Evolutionary conservation across 2,329 filamentous ascomycete species (phyloP).

Genomic region (Pseudocercospora eumusae): DNA sequence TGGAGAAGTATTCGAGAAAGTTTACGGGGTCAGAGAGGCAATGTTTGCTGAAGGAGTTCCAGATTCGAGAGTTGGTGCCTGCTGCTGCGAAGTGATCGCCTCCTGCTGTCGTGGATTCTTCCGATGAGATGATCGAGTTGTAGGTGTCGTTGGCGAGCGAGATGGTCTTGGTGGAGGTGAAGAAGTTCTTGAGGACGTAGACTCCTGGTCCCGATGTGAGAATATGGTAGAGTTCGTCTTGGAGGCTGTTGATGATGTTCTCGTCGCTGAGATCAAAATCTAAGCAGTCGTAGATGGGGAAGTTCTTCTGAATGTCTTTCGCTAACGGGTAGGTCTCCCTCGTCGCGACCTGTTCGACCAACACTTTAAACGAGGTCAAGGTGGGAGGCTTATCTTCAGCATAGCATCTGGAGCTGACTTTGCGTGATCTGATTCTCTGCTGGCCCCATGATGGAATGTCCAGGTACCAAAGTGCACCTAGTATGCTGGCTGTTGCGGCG

Average conservation of each 20-base stretch:
- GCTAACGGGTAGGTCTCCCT: constrained; percentile 53
- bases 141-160: constrained; percentile 53
- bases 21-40: constrained; percentile 53
- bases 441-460: constrained; percentile 29
- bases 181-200: constrained; percentile 59
- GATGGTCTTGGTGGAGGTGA: constrained; percentile 48
- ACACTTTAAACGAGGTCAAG: constrained; percentile 29
- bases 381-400: constrained; percentile 23
- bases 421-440: constrained; percentile 27
- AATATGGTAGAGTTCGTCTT: constrained; percentile 63
- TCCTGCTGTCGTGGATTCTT: constrained; percentile 44
- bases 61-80: constrained; percentile 62
- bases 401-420: constrained; percentile 29
- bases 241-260: constrained; percentile 45
- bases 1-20: constrained; percentile 61
- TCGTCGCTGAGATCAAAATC: constrained; percentile 41
- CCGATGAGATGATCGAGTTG: constrained; percentile 51
- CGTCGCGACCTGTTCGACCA: constrained; percentile 28
- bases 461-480: constrained; percentile 25
- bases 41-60: constrained; percentile 67
- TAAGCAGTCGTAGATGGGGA: constrained; percentile 58
- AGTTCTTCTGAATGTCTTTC: constrained; percentile 49
- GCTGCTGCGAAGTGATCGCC: constrained; percentile 64
- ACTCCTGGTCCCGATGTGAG: constrained; percentile 61
- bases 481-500: constrained; percentile 13